Evolutionary conservation across 306 rosid genomes (phyloP), one percentile per base, ranked within the genome.

Genomic region (Pterocarpus santalinus): DNA sequence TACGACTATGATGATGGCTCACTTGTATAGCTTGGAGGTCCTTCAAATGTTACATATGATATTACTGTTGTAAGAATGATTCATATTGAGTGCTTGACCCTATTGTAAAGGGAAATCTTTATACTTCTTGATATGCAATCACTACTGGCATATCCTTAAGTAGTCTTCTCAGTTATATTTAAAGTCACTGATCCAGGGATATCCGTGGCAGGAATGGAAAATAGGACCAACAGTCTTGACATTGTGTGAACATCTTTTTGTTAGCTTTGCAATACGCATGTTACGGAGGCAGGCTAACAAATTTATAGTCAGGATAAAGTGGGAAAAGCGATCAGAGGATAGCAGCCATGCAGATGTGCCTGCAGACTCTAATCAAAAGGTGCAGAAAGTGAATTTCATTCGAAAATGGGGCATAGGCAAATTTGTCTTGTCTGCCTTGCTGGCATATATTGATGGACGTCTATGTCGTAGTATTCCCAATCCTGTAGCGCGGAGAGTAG

Each of bases 371-470:
- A 69, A 34, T 28, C 76, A 72, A 56, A 77, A 71, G 69, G 78
- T 39, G 65, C 85, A 72, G 53, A 86, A 83, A 61, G 52, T 11
- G 75, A 66, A 81, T 75, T 87, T 90, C 83, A 56, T 87, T 17
- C 83, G 89, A 87, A 89, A 72, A 82, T 87, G 91, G 97, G 93
- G 94, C 53, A 66, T 95, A 4, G 87, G 93, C 22, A 95, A 81
- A 87, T 95, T 95, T 86, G 82, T 90, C 67, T 69, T 95, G 63
- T 90, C 97, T 41, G 99, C 91, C 68, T 79, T 93, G 66, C 76
- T 95, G 80, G 99, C 99, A 34, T 95, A 95, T 74, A 65, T 95
- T 8, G 99, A 95, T 84, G 99, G 99, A 36, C 88, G 94, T 57
- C 77, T 93, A 44, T 95, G 98, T 81, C 99, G 98, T 67, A 60